Conservation (phyloP, 768 basidiomycete genomes). For the Pilatotrama ljubarskyi region DNA sequence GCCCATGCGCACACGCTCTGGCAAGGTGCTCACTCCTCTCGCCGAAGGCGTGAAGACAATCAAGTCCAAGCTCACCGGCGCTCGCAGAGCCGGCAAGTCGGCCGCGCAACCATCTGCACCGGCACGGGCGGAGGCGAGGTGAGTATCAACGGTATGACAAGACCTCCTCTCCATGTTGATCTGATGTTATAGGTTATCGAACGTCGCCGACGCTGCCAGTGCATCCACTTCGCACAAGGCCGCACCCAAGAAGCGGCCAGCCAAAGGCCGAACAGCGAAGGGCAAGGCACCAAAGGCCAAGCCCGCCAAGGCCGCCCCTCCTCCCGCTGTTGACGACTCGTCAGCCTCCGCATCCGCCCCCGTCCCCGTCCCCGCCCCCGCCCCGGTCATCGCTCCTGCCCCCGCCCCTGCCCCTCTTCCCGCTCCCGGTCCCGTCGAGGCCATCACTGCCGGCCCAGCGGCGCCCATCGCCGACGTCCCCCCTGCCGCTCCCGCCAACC, state of each 20-base stretch:
- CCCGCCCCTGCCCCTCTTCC: neutral
- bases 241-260: neutral
- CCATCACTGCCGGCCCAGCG: neutral
- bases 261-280: neutral
- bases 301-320: neutral
- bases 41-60: slow-evolving; percentile 3
- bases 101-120: neutral
- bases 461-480: neutral
- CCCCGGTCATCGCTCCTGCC: neutral
- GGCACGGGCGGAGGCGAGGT: neutral
- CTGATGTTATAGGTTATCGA: neutral
- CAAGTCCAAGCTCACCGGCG: neutral
- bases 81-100: neutral
- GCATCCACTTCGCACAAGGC: neutral
- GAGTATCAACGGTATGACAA: neutral
- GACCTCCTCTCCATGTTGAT: neutral
- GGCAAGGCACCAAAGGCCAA: neutral
- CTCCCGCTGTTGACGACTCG: neutral
- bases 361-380: neutral
- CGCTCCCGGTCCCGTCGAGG: neutral
- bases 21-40: neutral
- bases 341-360: no score
- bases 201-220: neutral
- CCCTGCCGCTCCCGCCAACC: neutral
- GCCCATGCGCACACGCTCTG: slow-evolving; percentile 14